These are phyloP conservation scores for Aureobasidium sp. DNA, from an alignment of 2,329 filamentous ascomycete species.

Conservation along the genomic window DNA sequence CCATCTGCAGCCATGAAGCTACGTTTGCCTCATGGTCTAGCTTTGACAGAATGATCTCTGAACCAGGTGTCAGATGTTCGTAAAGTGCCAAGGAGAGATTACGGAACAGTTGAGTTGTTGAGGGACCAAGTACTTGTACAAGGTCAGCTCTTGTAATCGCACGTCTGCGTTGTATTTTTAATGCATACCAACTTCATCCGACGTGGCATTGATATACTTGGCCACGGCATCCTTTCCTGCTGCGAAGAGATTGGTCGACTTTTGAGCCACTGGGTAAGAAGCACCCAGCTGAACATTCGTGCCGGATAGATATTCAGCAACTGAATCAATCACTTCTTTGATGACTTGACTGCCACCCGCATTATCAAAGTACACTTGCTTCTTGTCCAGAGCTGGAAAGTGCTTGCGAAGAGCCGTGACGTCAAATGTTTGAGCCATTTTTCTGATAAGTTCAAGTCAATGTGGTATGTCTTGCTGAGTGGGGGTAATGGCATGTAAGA, in stretches of 20 bases:
- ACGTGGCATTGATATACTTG: slow-evolving; percentile 60
- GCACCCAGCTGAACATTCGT: slow-evolving; percentile 73
- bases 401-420: slow-evolving; percentile 49
- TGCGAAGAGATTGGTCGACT: slow-evolving; percentile 53
- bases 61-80: slow-evolving; percentile 50
- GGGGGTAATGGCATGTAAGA: neutral
- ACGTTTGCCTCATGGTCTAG: slow-evolving; percentile 76
- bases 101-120: slow-evolving; percentile 69
- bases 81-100: slow-evolving; percentile 57
- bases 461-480: neutral
- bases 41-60: slow-evolving; percentile 58
- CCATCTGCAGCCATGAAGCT: slow-evolving; percentile 64
- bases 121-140: slow-evolving; percentile 57
- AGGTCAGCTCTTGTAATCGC: neutral
- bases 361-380: slow-evolving; percentile 71
- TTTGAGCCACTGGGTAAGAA: slow-evolving; percentile 55
- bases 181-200: slow-evolving; percentile 52
- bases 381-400: slow-evolving; percentile 61
- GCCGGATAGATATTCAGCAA: slow-evolving; percentile 46
- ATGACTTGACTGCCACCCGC: slow-evolving; percentile 69
- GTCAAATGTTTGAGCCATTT: slow-evolving; percentile 41
- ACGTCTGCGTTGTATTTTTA: neutral
- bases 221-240: slow-evolving; percentile 59
- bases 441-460: neutral
- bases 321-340: slow-evolving; percentile 57